These are phyloP conservation scores for Tylopilus intermedius DNA, from an alignment of 768 basidiomycete species.

Conservation along the genomic window DNA sequence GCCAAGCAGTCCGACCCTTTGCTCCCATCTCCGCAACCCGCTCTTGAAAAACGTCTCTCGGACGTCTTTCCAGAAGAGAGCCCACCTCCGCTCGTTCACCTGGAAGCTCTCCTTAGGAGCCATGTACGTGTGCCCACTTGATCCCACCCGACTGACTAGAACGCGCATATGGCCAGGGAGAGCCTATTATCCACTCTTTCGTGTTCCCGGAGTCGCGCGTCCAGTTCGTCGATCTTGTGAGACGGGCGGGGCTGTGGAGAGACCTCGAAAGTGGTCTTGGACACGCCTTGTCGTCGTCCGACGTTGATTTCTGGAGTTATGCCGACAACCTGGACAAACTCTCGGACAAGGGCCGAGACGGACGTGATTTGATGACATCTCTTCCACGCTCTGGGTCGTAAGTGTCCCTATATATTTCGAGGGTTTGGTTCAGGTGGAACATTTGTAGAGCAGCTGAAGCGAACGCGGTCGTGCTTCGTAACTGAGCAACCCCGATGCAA, in stretches of 20 bases:
- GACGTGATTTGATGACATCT: neutral
- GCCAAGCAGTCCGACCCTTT: constrained; percentile 39
- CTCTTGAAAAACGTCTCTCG: constrained; percentile 9
- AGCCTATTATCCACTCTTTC: constrained; percentile 52
- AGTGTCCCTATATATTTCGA: neutral
- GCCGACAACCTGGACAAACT: constrained; percentile 17
- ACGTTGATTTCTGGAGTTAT: constrained; percentile 72
- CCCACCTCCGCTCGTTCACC: constrained; percentile 35
- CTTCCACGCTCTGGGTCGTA: neutral
- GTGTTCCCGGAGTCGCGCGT: constrained; percentile 75
- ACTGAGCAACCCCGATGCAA: no score
- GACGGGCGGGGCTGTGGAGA: constrained; percentile 39
- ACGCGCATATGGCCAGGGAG: constrained; percentile 38
- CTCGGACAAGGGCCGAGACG: neutral
- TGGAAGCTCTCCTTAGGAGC: constrained; percentile 48
- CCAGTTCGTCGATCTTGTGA: constrained; percentile 54
- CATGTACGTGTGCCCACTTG: constrained; percentile 47
- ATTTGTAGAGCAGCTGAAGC: no score
- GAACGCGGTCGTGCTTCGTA: no score
- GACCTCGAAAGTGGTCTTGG: constrained; percentile 24
- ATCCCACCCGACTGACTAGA: constrained; percentile 8
- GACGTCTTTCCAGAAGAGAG: constrained; percentile 8
- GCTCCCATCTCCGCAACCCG: constrained; percentile 1
- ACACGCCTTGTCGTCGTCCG: constrained; percentile 30
- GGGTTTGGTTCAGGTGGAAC: neutral